Percentiles rank a stretch among this genome's conserved stretches.
Evolutionary conservation across 2,329 filamentous ascomycete genomes (phyloP).

Genomic region (Fusarium beomiforme): DNA sequence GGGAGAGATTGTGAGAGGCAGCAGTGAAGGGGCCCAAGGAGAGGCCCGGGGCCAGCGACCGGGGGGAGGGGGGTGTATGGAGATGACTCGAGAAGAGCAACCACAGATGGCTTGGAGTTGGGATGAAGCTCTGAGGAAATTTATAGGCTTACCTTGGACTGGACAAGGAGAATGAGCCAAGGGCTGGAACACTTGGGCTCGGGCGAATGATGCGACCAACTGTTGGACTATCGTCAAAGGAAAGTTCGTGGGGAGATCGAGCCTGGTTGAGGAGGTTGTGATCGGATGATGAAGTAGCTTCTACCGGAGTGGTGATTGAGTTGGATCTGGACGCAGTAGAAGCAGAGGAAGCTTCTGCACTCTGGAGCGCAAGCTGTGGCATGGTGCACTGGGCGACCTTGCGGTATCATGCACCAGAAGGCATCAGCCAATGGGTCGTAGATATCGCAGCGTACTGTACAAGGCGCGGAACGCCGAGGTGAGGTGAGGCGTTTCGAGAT

Average conservation of each 20-base stretch:
- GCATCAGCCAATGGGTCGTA: conserved; percentile 43
- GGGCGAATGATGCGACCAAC: conserved; percentile 51
- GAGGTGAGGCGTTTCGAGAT: conserved; percentile 47
- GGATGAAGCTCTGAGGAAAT: conserved; percentile 29
- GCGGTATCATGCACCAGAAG: conserved; percentile 46
- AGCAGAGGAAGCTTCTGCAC: conserved; percentile 50
- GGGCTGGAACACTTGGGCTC: conserved; percentile 32
- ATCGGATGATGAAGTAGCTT: conserved; percentile 13
- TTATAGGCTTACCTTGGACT: conserved; percentile 43
- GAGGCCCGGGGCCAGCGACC: conserved; percentile 32
- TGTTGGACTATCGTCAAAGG: conserved; percentile 58
- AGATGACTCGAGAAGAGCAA: conserved; percentile 23
- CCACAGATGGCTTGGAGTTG: conserved; percentile 20
- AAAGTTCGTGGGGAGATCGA: conserved; percentile 36
- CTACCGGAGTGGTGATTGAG: conserved; percentile 27
- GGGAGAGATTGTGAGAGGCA: conserved; percentile 39
- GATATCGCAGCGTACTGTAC: conserved; percentile 6
- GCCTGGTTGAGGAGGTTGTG: conserved; percentile 15
- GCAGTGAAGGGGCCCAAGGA: conserved; percentile 35
- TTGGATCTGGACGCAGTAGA: conserved; percentile 25
- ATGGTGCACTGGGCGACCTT: conserved; percentile 54
- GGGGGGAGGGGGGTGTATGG: conserved; percentile 39
- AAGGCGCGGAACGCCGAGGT: conserved; percentile 29
- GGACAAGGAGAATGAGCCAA: conserved; percentile 38
- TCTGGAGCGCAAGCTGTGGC: conserved; percentile 63